Evolutionary conservation across 1,284 basidiomycete species (phyloP), one percentile per base, ranked within the genome.

Genomic region (Pisolithus thermaeus): DNA sequence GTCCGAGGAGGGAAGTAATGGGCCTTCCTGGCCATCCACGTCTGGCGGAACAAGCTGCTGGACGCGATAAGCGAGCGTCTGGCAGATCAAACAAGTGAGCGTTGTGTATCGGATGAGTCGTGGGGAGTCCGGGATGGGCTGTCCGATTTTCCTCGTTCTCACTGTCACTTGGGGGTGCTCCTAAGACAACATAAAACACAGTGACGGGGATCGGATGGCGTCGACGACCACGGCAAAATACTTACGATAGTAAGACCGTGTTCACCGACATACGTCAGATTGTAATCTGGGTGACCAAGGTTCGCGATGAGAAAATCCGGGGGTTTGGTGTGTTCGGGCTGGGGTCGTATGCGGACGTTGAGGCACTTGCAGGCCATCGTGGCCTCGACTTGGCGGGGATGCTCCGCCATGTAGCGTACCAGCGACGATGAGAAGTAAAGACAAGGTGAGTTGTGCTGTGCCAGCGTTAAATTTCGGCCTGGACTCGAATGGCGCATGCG

Each of bases 71-170:
- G 80, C 79, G 41, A 74, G 62, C 6, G 77, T 72, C 52, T 79
- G 73, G 68, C 88, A 91, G 38, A 84, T 66, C 22, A 90, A 74
- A 66, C 88, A 91, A 30, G 77, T 81, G 58, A 90, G 65, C 1
- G 81, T 77, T 20, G 78, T 82, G 58, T 77, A 81, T 66, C 82
- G 83, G 48, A 74, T 73, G 52, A 71, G 76, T 69, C 73, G 70
- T 52, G 75, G 65, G 46, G 74, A 70, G 54, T 74, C 76, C 46
- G 68, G 67, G 56, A 76, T 69, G 52, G 71, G 66, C 44, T 67
- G 66, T 46, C 74, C 73, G 52, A 74, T 77, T 64, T 77, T 78
- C 58, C 80, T 78, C 49, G 73, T 78, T 61, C 87, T 75, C 57
- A 87, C 73, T 2, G 86, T 89, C 49, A 87, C 68, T 59, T 89